These are phyloP conservation scores for Lyophyllum atratum DNA, from an alignment of 768 basidiomycete genomes.

Conservation along the genomic window DNA sequence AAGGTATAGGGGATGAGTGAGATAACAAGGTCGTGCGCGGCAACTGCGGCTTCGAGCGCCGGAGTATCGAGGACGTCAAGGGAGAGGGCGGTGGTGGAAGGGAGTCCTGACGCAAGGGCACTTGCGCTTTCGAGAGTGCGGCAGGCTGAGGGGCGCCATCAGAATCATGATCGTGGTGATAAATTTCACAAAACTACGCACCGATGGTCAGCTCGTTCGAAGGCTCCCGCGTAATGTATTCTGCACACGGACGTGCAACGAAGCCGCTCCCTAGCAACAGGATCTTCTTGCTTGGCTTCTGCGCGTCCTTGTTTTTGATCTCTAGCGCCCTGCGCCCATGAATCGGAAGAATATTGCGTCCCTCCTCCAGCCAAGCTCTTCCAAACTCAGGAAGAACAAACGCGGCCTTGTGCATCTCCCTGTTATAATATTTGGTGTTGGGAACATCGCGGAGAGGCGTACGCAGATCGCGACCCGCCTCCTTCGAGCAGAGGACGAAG, in stretches of 20 bases:
- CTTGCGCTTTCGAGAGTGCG: conserved; percentile 81
- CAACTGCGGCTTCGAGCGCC: conserved; percentile 79
- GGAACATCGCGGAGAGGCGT: conserved; percentile 73
- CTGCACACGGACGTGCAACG: conserved; percentile 95
- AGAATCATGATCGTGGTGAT: neutral
- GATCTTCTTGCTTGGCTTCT: conserved; percentile 61
- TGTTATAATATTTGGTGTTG: conserved; percentile 83
- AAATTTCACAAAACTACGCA: conserved; percentile 29
- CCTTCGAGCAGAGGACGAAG: conserved; percentile 87
- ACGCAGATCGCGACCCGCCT: conserved; percentile 64
- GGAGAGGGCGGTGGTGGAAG: conserved; percentile 70
- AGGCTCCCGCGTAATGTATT: conserved; percentile 84
- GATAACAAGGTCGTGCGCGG: conserved; percentile 89
- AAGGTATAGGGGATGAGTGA: conserved; percentile 95
- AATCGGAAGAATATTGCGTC: conserved; percentile 67
- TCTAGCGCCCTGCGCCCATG: conserved; percentile 68
- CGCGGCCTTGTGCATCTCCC: conserved; percentile 74
- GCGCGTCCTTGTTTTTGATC: conserved; percentile 27
- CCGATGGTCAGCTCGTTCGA: conserved; percentile 86
- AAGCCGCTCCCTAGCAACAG: conserved; percentile 94
- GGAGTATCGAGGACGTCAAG: conserved; percentile 76
- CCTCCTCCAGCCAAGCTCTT: conserved; percentile 71
- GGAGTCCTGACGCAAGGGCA: conserved; percentile 66
- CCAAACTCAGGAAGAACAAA: conserved; percentile 96
- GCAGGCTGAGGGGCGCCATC: conserved; percentile 57